Percentiles rank a stretch among this genome's conserved stretches.
Evolutionary conservation across 2,329 filamentous ascomycete species (phyloP).

Genomic region (Cadophora sp.): DNA sequence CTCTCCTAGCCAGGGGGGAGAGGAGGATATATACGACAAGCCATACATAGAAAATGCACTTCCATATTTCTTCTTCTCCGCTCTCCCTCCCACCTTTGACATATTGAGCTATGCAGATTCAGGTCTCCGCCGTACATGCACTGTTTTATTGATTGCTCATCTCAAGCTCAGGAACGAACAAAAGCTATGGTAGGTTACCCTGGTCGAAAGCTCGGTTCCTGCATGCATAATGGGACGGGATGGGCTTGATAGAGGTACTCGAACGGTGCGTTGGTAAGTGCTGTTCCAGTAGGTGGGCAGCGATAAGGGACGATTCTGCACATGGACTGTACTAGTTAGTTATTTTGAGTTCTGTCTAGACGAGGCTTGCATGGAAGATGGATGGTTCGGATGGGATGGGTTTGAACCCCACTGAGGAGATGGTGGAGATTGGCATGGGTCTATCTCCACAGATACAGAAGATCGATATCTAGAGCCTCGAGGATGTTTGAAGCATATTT

Average conservation of each 20-base stretch:
- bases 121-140: background rate
- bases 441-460: too few species aligned
- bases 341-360: background rate
- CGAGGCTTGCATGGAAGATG: background rate
- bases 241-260: background rate
- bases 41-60: background rate
- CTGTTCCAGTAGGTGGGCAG: background rate
- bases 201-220: background rate
- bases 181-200: background rate
- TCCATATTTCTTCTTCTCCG: background rate
- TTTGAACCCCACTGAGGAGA: background rate
- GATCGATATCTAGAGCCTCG: too few species aligned
- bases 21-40: background rate
- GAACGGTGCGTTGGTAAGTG: background rate
- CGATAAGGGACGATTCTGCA: conserved; percentile 1
- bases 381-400: background rate
- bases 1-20: background rate
- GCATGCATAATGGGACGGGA: background rate
- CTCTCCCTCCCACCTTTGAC: conserved; percentile 7
- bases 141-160: conserved; percentile 5
- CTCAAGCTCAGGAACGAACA: background rate
- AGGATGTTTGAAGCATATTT: too few species aligned
- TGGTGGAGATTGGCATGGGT: background rate
- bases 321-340: background rate
- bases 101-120: background rate